Percentiles rank a stretch among this genome's conserved stretches.
These are phyloP conservation scores for Colletotrichum incanum DNA, from an alignment of 2,329 filamentous ascomycete species.

Conservation along the genomic window DNA sequence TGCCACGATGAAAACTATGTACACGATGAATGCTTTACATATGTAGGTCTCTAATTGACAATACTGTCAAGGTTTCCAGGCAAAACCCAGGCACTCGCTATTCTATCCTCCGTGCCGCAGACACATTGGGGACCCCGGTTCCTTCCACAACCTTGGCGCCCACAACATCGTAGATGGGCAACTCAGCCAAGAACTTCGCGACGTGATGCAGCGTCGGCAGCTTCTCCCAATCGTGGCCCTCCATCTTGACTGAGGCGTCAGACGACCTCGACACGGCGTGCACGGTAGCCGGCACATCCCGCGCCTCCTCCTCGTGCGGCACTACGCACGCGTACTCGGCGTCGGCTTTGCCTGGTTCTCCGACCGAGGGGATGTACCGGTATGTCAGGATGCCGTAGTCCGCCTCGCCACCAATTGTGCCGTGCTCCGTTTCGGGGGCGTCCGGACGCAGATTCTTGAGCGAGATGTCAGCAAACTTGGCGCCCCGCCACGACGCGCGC, in stretches of 20 bases:
- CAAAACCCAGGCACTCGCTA: background rate
- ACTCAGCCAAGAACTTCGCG: slow-evolving; percentile 64
- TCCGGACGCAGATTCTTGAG: slow-evolving; percentile 53
- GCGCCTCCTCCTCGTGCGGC: slow-evolving; percentile 53
- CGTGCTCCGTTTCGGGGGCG: slow-evolving; percentile 47
- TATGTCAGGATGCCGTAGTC: slow-evolving; percentile 69
- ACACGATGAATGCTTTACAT: background rate
- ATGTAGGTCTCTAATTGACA: background rate
- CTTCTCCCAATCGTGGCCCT: slow-evolving; percentile 65
- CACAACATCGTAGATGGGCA: slow-evolving; percentile 71
- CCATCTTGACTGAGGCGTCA: slow-evolving; percentile 62
- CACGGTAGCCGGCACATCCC: slow-evolving; percentile 49
- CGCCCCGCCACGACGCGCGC: slow-evolving; percentile 59
- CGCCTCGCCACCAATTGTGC: slow-evolving; percentile 41
- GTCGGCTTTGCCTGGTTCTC: slow-evolving; percentile 65
- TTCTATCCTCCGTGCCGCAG: slow-evolving; percentile 41
- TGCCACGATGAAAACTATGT: background rate
- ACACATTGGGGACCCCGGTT: slow-evolving; percentile 65
- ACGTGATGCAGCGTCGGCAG: slow-evolving; percentile 75
- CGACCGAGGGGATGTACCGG: slow-evolving; percentile 71
- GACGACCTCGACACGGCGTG: slow-evolving; percentile 54
- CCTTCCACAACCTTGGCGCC: slow-evolving; percentile 71
- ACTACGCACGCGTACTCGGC: slow-evolving; percentile 66
- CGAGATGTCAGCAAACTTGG: slow-evolving; percentile 57
- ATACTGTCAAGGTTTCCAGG: background rate